Evolutionary conservation across 148 eudicot genomes (phyloP), one percentile per base, ranked within the genome.

Genomic region (Agrostemma githago): DNA sequence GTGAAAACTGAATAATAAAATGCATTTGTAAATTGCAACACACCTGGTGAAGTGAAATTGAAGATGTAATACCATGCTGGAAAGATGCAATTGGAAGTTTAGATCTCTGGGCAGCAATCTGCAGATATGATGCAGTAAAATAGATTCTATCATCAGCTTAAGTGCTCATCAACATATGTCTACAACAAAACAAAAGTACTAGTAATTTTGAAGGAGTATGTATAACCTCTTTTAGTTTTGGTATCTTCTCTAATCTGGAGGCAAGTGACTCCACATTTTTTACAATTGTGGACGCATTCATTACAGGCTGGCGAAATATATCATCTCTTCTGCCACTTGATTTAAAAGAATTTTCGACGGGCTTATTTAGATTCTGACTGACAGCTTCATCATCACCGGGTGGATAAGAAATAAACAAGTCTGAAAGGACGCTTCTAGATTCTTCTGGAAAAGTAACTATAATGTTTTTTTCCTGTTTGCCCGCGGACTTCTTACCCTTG

Each of bases 71-170:
- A 68, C 38, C 80, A 79, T 91, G 88, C 75, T 73, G 82, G 76
- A 92, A 94, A 61, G 93, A 80, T 58, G 97, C 90, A 83, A 94
- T 94, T 26, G 98, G 97, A 79, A 94, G 98, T 83, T 83, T 88
- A 46, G 92, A 84, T 82, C 90, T 92, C 74, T 68, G 71, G 76
- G 82, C 84, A 42, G 74, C 70, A 60, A 94, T 88, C 98, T 94
- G 91, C 75, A 66, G 34, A 39, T 6, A 76, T 44, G 64, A 78
- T 72, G n/a, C 48, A 56, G 48, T 58, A 71, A 11, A 34, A 10
- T 9, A 54, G 41, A 62, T 53, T 41, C 9, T 41, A 53, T 48
- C n/a, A 4, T 51, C 26, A 72, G 26, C 43, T 51, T 1, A 26
- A 26, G 34, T 26, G 34, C 34, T 26, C 6, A 70, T 57, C 57